These are phyloP conservation scores for Aspergillus phoenicis DNA, from an alignment of 2,329 filamentous ascomycete genomes.

Conservation along the genomic window DNA sequence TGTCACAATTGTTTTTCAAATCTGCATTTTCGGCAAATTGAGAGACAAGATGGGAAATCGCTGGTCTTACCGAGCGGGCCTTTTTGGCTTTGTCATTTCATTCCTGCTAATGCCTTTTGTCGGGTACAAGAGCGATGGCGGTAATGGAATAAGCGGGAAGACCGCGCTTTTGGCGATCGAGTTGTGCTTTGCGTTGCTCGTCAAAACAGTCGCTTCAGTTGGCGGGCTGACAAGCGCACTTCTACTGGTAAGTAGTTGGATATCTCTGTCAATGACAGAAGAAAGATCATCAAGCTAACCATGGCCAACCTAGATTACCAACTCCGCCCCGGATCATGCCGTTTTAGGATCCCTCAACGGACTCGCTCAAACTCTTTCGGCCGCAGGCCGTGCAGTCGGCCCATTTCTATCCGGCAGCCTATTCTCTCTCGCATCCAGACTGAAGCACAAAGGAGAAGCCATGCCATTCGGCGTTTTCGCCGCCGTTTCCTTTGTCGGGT, in stretches of 20 bases:
- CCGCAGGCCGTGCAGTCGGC: conserved; percentile 82
- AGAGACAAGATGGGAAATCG: conserved; percentile 82
- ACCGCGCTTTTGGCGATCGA: conserved; percentile 76
- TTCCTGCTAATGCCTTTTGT: conserved; percentile 90
- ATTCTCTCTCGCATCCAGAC: conserved; percentile 74
- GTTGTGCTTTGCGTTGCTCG: conserved; percentile 74
- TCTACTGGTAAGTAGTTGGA: conserved; percentile 65
- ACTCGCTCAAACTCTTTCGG: conserved; percentile 88
- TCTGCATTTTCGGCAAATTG: conserved; percentile 78
- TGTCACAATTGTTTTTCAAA: conserved; percentile 86
- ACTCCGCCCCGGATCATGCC: conserved; percentile 82
- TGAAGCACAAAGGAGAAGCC: conserved; percentile 79
- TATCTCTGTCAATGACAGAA: not conserved
- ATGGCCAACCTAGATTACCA: conserved; percentile 70
- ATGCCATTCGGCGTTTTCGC: conserved; percentile 87
- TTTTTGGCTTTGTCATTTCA: conserved; percentile 77
- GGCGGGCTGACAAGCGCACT: conserved; percentile 88
- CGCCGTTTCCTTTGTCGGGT: conserved; percentile 77
- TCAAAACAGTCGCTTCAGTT: conserved; percentile 89
- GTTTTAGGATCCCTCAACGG: conserved; percentile 90
- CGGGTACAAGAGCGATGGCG: conserved; percentile 68
- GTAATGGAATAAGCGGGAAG: conserved; percentile 61
- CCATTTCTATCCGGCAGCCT: conserved; percentile 86
- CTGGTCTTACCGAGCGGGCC: conserved; percentile 74
- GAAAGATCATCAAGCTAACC: not conserved